These are phyloP conservation scores for Crucihimalaya himalaica DNA, from an alignment of 345 rosid genomes.

Conservation along the genomic window DNA sequence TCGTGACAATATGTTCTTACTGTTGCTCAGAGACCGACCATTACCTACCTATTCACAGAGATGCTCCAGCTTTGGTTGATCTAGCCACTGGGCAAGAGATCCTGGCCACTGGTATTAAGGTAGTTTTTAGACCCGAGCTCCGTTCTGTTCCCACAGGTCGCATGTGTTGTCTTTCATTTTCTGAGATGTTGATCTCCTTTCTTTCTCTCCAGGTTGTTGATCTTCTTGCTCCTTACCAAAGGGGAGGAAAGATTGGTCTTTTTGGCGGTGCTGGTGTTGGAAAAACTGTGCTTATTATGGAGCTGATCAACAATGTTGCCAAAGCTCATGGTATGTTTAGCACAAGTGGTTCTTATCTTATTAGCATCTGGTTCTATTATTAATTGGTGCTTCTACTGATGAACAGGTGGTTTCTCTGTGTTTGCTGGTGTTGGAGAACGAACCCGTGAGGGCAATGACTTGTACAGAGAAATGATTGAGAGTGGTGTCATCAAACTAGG, in stretches of 20 bases:
- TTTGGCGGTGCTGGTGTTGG: slow-evolving; percentile 99
- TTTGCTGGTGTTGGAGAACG: slow-evolving; percentile 99
- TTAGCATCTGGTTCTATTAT: neutral
- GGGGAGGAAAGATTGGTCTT: slow-evolving; percentile 98
- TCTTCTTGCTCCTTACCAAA: slow-evolving; percentile 98
- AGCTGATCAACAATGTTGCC: slow-evolving; percentile 94
- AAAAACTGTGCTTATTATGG: slow-evolving; percentile 98
- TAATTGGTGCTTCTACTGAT: slow-evolving; percentile 23
- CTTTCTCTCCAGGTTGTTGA: slow-evolving; percentile 72
- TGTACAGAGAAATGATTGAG: slow-evolving; percentile 98
- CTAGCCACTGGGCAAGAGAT: slow-evolving; percentile 95
- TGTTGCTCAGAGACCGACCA: slow-evolving; percentile 75
- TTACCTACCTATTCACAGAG: slow-evolving; percentile 91
- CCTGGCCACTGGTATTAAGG: slow-evolving; percentile 95
- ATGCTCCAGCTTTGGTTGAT: slow-evolving; percentile 91
- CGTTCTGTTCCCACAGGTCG: neutral
- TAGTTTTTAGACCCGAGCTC: neutral
- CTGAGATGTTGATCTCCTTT: neutral
- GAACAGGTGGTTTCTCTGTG: slow-evolving; percentile 94
- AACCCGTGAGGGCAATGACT: slow-evolving; percentile 98
- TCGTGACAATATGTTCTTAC: neutral
- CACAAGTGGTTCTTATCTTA: neutral
- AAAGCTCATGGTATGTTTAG: slow-evolving; percentile 87
- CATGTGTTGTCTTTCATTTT: neutral
- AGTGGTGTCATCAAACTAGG: slow-evolving; percentile 99